These are phyloP conservation scores for Maudiozyma saulgeensis DNA, from an alignment of 805 yeast genomes.

Conservation along the genomic window DNA sequence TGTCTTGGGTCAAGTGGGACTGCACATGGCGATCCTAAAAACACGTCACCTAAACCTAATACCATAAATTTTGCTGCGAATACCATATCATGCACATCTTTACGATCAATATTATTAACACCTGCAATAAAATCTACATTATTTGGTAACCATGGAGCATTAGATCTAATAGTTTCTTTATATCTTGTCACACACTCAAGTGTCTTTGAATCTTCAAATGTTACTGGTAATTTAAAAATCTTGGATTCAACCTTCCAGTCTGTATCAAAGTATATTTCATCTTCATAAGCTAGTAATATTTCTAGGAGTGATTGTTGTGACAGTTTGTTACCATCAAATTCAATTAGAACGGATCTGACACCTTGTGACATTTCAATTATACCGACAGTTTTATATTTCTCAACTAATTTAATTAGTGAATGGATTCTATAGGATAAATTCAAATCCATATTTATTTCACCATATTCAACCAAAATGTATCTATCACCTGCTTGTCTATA, in stretches of 20 bases:
- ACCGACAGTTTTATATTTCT: constrained; percentile 57
- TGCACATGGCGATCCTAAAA: constrained; percentile 97
- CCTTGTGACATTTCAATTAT: constrained; percentile 95
- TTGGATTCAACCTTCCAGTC: constrained; percentile 84
- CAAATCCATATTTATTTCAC: constrained; percentile 79
- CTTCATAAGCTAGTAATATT: constrained; percentile 63
- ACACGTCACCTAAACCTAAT: constrained; percentile 92
- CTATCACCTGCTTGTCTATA: constrained; percentile 98
- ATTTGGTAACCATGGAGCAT: constrained; percentile 97
- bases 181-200: constrained; percentile 85
- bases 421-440: constrained; percentile 79
- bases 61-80: constrained; percentile 88
- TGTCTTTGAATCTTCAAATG: constrained; percentile 87
- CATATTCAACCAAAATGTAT: constrained; percentile 84
- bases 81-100: constrained; percentile 71
- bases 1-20: constrained; percentile 97
- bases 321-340: constrained; percentile 57
- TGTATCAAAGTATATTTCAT: constrained; percentile 60
- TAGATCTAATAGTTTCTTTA: constrained; percentile 83
- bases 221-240: constrained; percentile 82
- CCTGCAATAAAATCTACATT: constrained; percentile 91
- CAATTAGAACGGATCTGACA: constrained; percentile 87
- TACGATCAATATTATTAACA: constrained; percentile 72
- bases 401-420: constrained; percentile 66
- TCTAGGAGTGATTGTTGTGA: constrained; percentile 54